Evolutionary conservation across 2,329 filamentous ascomycete genomes (phyloP), one percentile per base, ranked within the genome.

Genomic region (Neonectria faginata): DNA sequence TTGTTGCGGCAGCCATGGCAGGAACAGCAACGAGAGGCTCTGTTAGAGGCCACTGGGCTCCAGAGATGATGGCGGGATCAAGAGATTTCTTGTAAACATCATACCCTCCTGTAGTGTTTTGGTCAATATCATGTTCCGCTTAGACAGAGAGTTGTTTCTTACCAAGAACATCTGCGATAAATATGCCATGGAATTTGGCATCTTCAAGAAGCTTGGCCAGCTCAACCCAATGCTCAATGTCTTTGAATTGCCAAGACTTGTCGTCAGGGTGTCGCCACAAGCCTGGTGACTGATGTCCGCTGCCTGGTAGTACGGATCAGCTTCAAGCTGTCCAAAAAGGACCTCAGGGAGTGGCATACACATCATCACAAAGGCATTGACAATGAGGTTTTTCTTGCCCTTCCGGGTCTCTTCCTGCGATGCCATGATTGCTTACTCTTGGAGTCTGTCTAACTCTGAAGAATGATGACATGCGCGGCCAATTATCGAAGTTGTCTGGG

Each of bases 41-140:
- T 27, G 91, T 91, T 18, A 91, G 87, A 0, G 90, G 90, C 86
- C 89, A 92, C 76, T 92, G 89, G 0, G 89, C 87, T 0, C 88
- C 90, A 0, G 88, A 88, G 6, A 83, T 78, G 27, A 90, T 84
- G 0, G 88, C 88, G 1, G 89, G 85, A 1, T 86, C 83, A 3
- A 91, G 80, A 0, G 79, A 80, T 64, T 86, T 89, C 36, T 86
- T 87, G 76, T 91, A 92, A 2, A 92, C 89, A 78, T 92, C 90
- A 72, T 92, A 92, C 3, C 88, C 88, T 16, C 88, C 89, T 77
- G 3, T 16, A 9, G 20, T 16, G 0, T 12, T 8, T 10, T 20
- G 5, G 18, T 56, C 16, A 71, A 54, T 44, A 9, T 7, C 9
- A 16, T 27, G 0, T 22, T 2, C 1, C 18, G 0, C 7, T 9